These are phyloP conservation scores for Trichodelitschia bisporula DNA, from an alignment of 495 filamentous ascomycete species.

Conservation along the genomic window DNA sequence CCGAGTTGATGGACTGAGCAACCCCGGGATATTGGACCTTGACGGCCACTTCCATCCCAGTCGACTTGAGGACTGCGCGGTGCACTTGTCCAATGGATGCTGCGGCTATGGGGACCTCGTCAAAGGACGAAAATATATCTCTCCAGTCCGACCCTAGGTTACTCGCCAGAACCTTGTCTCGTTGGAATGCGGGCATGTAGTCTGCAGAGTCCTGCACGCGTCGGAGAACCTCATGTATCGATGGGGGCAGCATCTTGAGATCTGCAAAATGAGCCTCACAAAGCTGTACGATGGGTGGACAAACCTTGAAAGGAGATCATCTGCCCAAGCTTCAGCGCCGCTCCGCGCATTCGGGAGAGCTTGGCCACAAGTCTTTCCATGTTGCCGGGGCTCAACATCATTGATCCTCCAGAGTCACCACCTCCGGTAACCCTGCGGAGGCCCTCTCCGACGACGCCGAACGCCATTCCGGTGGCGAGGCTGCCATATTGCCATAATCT, in stretches of 20 bases:
- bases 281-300: no score
- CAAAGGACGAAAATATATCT: conserved; percentile 56
- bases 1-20: conserved; percentile 79
- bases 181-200: conserved; percentile 89
- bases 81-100: conserved; percentile 98
- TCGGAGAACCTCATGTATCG: conserved; percentile 68
- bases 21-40: conserved; percentile 98
- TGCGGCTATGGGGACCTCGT: conserved; percentile 80
- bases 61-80: conserved; percentile 53
- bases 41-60: conserved; percentile 55
- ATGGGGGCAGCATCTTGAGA: conserved; percentile 74
- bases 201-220: conserved; percentile 92
- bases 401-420: conserved; percentile 35
- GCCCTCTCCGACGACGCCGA: conserved; percentile 71
- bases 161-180: conserved; percentile 49
- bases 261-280: conserved; percentile 28
- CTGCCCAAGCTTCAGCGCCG: conserved; percentile 93
- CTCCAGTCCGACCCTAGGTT: conserved; percentile 78
- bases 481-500: conserved; percentile 88
- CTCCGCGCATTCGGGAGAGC: conserved; percentile 85
- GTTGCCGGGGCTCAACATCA: conserved; percentile 73
- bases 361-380: conserved; percentile 82
- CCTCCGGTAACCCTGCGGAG: conserved; percentile 41
- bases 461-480: conserved; percentile 81
- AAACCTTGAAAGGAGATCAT: conserved; percentile 85